Base-by-base conservation (phyloP, 2,329 filamentous ascomycete species). In the Talaromyces albobiverticillius region DNA sequence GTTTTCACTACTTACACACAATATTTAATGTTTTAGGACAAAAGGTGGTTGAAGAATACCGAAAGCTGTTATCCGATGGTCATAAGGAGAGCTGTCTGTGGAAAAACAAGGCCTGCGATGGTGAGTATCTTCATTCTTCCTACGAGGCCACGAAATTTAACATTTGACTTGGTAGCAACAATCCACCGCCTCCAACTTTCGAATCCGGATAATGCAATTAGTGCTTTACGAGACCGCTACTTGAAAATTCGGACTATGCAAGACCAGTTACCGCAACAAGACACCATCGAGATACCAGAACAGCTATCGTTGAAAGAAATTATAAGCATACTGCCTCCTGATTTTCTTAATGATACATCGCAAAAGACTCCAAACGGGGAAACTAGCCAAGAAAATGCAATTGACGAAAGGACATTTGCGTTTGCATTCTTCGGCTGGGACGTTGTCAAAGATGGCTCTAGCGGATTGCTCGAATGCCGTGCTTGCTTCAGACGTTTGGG, bases 401-500 rank as follows among this genome's bases (percentile, higher is more conserved):
- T 84, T 8, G 85, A 87, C 60, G 78, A 80, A 46, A 74, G 84
- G 8, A 88, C 88, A 1, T 76, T 93, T 13, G 77, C 81, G 1
- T 77, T 94, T 51, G 87, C 89, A 10, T 70, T 91, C 18, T 82
- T 87, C 55, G 89, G 89, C 31, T 93, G 89, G 89, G 83, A 90
- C 20, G 84, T 86, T 38, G 61, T 66, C 31, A 62, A 60, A 3
- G 73, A 72, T 51, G 67, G 64, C 31, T 62, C 67, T 25, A 68
- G 64, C 9, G 88, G 90, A 57, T 82, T 93, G 14, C 86, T 89
- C 5, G 85, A 85, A 4, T 99, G 94, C 70, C 82, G 87, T 55
- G 89, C 90, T 18, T 99, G 94, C 68, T 88, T 95, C 65, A 85
- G 94, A 56, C 85, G 92, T 1, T 78, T 97, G 0, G 94, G 94